These are phyloP conservation scores for Pachyrhizus erosus DNA, from an alignment of 306 rosid species.

Conservation along the genomic window DNA sequence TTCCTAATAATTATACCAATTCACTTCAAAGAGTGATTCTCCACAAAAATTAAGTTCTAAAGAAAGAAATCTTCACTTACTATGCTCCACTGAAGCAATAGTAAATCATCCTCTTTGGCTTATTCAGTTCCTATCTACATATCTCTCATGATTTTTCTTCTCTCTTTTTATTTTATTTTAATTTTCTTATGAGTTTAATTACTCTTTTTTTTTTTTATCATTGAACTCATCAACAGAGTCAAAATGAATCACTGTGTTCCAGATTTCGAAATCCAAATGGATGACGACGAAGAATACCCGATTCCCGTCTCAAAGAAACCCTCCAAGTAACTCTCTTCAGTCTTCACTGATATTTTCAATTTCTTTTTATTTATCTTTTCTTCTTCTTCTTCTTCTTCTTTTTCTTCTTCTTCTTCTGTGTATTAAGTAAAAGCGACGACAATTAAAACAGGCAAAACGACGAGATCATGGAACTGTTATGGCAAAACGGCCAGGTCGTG, in stretches of 20 bases:
- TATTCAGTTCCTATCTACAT: not conserved
- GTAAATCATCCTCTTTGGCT: slow-evolving; percentile 15
- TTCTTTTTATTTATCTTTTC: not conserved
- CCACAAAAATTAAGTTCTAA: not conserved
- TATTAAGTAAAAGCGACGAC: not conserved
- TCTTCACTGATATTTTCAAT: not conserved
- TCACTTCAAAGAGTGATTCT: not conserved
- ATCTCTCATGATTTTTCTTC: not conserved
- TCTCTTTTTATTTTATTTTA: not conserved
- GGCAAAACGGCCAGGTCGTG: slow-evolving; percentile 76
- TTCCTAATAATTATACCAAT: not conserved
- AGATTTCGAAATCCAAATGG: slow-evolving; percentile 61
- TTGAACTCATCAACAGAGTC: not conserved
- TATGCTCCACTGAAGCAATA: not conserved
- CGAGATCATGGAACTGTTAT: slow-evolving; percentile 75
- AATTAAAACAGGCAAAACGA: slow-evolving; percentile 59
- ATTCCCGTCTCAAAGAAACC: slow-evolving; percentile 55
- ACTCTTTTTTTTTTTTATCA: not conserved
- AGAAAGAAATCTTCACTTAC: not conserved
- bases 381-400: not conserved
- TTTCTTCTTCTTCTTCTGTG: not conserved
- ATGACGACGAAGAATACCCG: slow-evolving; percentile 55
- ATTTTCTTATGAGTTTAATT: not conserved
- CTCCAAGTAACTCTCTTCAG: slow-evolving; percentile 45
- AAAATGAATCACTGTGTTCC: slow-evolving; percentile 76